Evolutionary conservation across 805 yeast species (phyloP).

Genomic region (Myxozyma sirexii): DNA sequence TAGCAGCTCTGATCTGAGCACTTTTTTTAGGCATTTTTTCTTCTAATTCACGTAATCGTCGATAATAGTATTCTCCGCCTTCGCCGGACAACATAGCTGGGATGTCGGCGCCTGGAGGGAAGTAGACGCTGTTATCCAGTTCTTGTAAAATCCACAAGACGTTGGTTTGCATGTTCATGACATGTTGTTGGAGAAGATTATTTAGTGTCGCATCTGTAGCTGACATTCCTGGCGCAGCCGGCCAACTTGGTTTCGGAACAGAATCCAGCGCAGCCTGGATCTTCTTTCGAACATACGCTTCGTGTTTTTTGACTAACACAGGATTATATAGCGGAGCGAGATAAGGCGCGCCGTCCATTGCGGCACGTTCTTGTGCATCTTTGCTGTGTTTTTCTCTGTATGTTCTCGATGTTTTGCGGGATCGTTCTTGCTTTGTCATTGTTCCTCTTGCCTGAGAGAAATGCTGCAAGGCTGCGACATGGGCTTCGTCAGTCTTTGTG

Average conservation of each 20-base stretch:
- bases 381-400: constrained; percentile 27
- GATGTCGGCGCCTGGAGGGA: constrained; percentile 30
- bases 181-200: background rate
- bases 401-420: constrained; percentile 32
- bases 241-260: constrained; percentile 23
- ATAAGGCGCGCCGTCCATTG: constrained; percentile 25
- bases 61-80: constrained; percentile 18
- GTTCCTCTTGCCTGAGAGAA: constrained; percentile 12
- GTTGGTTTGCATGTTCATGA: constrained; percentile 21
- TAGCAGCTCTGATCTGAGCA: constrained; percentile 11
- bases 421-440: constrained; percentile 33
- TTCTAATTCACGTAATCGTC: constrained; percentile 19
- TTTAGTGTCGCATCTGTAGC: constrained; percentile 1
- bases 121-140: constrained; percentile 25
- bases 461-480: constrained; percentile 15
- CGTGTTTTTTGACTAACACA: constrained; percentile 31
- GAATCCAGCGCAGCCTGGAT: constrained; percentile 22
- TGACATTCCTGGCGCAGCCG: constrained; percentile 15
- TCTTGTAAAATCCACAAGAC: constrained; percentile 30
- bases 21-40: constrained; percentile 11
- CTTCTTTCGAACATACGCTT: constrained; percentile 32
- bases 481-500: constrained; percentile 15
- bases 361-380: constrained; percentile 21
- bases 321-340: constrained; percentile 31
- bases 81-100: constrained; percentile 16